A percentile compares a stretch with the other conserved stretches of the same genome.
These are phyloP conservation scores for Ogataea pignaliae DNA, from an alignment of 805 yeast species.

Conservation along the genomic window DNA sequence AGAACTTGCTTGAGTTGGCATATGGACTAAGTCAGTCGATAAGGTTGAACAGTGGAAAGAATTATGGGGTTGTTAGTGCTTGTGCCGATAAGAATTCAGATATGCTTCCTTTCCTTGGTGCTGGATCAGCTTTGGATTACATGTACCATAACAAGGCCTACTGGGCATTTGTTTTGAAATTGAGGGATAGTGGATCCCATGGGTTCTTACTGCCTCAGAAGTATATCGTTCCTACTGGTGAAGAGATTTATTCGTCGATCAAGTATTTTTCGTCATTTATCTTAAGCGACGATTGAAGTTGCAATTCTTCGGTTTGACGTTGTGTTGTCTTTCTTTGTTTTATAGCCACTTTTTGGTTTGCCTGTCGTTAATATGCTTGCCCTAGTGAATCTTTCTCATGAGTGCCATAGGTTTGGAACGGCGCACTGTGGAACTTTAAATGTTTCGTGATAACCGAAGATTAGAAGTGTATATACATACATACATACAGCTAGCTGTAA, in stretches of 20 bases:
- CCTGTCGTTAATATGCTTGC: too few relatives aligned
- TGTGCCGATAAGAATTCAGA: slow-evolving; percentile 78
- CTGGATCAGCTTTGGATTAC: slow-evolving; percentile 77
- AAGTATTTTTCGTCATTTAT: slow-evolving; percentile 60
- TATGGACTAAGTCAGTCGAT: slow-evolving; percentile 77
- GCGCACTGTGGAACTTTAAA: too few relatives aligned
- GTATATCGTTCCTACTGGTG: slow-evolving; percentile 71
- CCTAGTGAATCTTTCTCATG: too few relatives aligned
- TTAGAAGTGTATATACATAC: too few relatives aligned
- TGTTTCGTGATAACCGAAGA: too few relatives aligned
- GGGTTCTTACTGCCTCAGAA: slow-evolving; percentile 76
- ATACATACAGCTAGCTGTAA: too few relatives aligned
- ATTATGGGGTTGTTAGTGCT: slow-evolving; percentile 69
- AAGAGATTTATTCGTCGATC: slow-evolving; percentile 65
- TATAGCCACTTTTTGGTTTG: too few relatives aligned
- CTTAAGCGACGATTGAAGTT: slow-evolving; percentile 20
- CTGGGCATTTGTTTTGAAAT: slow-evolving; percentile 81
- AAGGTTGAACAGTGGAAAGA: slow-evolving; percentile 56
- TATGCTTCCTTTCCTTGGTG: slow-evolving; percentile 65
- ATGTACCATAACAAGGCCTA: slow-evolving; percentile 79
- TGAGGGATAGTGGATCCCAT: slow-evolving; percentile 77
- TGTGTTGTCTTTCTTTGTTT: background rate
- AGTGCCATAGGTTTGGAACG: too few relatives aligned
- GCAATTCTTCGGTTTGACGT: background rate
- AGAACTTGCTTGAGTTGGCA: slow-evolving; percentile 74